phyloP scores from a whole-genome alignment of 2,329 filamentous ascomycete species.

The Cercospora janseana region DNA sequence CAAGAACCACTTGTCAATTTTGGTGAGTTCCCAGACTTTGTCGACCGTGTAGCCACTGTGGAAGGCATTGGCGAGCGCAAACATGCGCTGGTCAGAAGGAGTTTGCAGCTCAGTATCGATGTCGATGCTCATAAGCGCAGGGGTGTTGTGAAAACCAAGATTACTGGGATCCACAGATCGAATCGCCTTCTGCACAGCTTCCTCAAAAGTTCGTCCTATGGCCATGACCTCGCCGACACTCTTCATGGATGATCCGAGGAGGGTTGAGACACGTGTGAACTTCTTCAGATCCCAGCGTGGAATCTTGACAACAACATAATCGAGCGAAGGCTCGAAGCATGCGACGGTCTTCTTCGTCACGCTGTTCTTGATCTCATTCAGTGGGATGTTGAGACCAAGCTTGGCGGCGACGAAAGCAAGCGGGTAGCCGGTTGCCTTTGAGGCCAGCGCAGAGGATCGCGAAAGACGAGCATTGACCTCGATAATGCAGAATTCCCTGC shows the following conservation, averaged over 20 bases:
- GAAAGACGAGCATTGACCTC: conserved; percentile 97
- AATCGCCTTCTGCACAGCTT: conserved; percentile 98
- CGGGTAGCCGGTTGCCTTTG: conserved; percentile 95
- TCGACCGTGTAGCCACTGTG: conserved; percentile 88
- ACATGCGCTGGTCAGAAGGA: conserved; percentile 93
- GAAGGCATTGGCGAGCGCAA: conserved; percentile 98
- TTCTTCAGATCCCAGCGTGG: conserved; percentile 99
- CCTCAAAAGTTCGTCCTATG: conserved; percentile 93
- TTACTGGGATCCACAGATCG: conserved; percentile 94
- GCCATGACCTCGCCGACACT: conserved; percentile 99
- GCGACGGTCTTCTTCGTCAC: conserved; percentile 95
- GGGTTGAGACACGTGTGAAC: conserved; percentile 92
- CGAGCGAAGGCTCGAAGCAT: conserved; percentile 96
- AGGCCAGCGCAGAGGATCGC: conserved; percentile 89
- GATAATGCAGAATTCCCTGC: conserved; percentile 96
- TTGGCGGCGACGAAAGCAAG: conserved; percentile 96
- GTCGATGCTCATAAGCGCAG: conserved; percentile 88
- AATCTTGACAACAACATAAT: conserved; percentile 99
- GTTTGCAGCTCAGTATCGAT: conserved; percentile 96
- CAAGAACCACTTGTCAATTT: conserved; percentile 99
- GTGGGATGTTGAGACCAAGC: conserved; percentile 86
- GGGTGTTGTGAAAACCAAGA: conserved; percentile 87
- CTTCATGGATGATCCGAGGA: conserved; percentile 98
- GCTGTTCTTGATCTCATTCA: conserved; percentile 95
- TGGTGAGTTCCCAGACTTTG: conserved; percentile 97